These are phyloP conservation scores for Quercus tomentella DNA, from an alignment of 331 rosid species.

Conservation along the genomic window DNA sequence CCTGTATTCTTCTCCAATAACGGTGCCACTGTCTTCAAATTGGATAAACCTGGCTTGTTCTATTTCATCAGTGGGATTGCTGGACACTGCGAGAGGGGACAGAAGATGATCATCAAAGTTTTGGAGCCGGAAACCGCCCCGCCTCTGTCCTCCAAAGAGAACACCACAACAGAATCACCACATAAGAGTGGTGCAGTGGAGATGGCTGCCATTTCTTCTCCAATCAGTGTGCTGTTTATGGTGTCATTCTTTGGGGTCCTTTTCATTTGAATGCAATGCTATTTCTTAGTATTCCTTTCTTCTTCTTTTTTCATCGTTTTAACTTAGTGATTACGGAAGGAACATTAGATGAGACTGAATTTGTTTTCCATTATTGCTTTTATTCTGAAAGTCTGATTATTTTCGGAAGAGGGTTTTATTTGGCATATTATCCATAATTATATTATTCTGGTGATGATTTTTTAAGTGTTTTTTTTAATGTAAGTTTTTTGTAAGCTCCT, in stretches of 20 bases:
- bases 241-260: conserved; percentile 14
- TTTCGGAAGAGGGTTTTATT: neutral
- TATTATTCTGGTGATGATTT: no score
- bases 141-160: conserved; percentile 25
- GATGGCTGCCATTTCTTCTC: neutral
- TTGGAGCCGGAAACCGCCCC: conserved; percentile 41
- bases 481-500: no score
- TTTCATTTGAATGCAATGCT: conserved; percentile 24
- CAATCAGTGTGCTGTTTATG: conserved; percentile 17
- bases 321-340: neutral
- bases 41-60: conserved; percentile 64
- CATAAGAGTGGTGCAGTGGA: conserved; percentile 21
- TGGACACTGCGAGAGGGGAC: conserved; percentile 78
- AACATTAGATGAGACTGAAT: neutral
- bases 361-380: neutral
- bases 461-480: no score
- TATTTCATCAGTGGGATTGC: conserved; percentile 84
- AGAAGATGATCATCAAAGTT: conserved; percentile 68
- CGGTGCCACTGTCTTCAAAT: conserved; percentile 40
- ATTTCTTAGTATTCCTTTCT: neutral
- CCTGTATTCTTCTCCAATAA: conserved; percentile 68
- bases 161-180: conserved; percentile 2
- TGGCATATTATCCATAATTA: neutral
- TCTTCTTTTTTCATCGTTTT: neutral
- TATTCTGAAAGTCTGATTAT: neutral